Evolutionary conservation across 2,329 filamentous ascomycete genomes (phyloP), one percentile per base, ranked within the genome.

Genomic region (Pseudogymnoascus sp.): DNA sequence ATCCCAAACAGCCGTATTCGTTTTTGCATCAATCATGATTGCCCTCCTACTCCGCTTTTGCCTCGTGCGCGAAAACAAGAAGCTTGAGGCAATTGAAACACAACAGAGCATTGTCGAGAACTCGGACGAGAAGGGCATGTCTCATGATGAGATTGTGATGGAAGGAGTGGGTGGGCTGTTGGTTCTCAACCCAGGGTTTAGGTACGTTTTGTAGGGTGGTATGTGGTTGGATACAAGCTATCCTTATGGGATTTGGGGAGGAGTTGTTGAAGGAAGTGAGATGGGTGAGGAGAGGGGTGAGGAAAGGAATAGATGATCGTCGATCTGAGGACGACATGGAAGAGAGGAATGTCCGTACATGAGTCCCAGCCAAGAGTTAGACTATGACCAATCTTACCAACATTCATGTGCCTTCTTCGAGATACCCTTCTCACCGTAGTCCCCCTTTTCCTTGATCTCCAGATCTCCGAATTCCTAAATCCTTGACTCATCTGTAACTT

Each of bases 141-240:
- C 5, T 14, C 42, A 47, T 1, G 47, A 66, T 42, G 65, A 64
- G 28, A 65, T 67, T 59, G 59, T 64, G 14, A 60, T 65, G 61
- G 35, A 25, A 10, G 56, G 50, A 3, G 31, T 31, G 1, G 65
- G 63, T 25, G 63, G 60, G 12, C 14, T 63, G 1, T 33, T 64
- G n/a, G 63, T 61, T 7, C 28, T 66, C 8, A 64, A 62, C 50
- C 44, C 42, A n/a, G 65, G 63, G 50, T 66, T 66, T 59, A 63
- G 64, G 10, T 67, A 66, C 60, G 37, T 47, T 31, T 59, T 66
- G 53, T 65, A 47, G 18, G 2, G 12, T 25, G 42, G 42, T 1
- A 8, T n/a, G 5, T 23, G 21, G 11, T 23, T 23, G 18, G 2
- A 47, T 25, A 25, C 2, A 14, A 21, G 12, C 6, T 25, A 47